Evolutionary conservation across 495 filamentous ascomycete genomes (phyloP).

Genomic region (Tuber umbilicatum): DNA sequence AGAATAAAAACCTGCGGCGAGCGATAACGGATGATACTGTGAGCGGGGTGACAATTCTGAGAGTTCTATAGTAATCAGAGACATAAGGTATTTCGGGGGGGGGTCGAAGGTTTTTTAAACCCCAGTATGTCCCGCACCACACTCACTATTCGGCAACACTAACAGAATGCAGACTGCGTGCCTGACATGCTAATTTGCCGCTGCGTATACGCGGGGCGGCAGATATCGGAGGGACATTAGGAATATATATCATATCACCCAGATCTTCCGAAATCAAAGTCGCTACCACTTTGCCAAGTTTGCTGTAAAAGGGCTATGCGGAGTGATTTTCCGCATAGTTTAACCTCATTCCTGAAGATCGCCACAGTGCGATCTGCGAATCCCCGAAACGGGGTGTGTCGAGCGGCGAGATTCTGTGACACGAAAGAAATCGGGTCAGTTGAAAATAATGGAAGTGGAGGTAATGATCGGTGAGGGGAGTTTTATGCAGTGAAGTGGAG

Average conservation of each 20-base stretch:
- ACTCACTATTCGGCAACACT: neutral
- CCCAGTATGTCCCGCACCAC: neutral
- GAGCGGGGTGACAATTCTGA: neutral
- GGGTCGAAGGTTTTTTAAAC: neutral
- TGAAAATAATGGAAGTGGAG: too few species aligned
- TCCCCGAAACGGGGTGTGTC: neutral
- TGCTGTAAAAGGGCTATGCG: neutral
- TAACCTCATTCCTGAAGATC: neutral
- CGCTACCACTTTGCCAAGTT: neutral
- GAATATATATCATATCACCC: too few species aligned
- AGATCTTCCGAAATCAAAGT: too few species aligned
- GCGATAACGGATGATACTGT: neutral
- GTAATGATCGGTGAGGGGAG: too few species aligned
- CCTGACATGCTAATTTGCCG: neutral
- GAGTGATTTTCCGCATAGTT: neutral
- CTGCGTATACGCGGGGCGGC: neutral
- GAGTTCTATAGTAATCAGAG: neutral
- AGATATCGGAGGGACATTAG: neutral
- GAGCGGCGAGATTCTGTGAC: neutral
- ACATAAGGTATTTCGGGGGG: neutral
- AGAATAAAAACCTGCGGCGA: neutral
- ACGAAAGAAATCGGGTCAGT: neutral
- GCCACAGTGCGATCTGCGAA: neutral
- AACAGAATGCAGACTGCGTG: neutral
- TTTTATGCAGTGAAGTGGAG: too few species aligned